Conservation (phyloP, 2,329 filamentous ascomycete genomes). For the Coniochaeta sp. region DNA sequence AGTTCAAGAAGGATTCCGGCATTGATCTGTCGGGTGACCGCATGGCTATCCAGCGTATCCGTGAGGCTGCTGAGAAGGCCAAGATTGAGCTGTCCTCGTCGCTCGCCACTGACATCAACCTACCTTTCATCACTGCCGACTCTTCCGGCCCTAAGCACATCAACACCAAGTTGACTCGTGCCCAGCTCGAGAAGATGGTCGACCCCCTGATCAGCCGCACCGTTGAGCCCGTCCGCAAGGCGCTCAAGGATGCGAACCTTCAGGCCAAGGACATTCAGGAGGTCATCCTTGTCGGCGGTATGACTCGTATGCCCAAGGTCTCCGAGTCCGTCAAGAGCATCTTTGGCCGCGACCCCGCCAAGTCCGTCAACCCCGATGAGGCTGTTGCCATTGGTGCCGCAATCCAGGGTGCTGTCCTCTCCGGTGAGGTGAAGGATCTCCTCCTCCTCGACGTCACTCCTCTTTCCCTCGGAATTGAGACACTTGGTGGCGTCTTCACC, state of each 20-base stretch:
- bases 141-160: constrained; percentile 96
- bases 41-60: constrained; percentile 98
- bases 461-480: constrained; percentile 96
- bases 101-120: constrained; percentile 93
- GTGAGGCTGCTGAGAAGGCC: constrained; percentile 97
- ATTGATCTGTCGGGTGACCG: constrained; percentile 87
- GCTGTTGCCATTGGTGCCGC: constrained; percentile 96
- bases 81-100: constrained; percentile 98
- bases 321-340: constrained; percentile 92
- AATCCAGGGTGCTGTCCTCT: constrained; percentile 92
- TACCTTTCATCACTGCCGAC: constrained; percentile 97
- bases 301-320: constrained; percentile 99
- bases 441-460: constrained; percentile 93
- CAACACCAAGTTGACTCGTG: constrained; percentile 86
- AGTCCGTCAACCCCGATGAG: constrained; percentile 98
- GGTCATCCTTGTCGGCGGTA: constrained; percentile 95
- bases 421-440: constrained; percentile 93
- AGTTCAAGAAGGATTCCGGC: constrained; percentile 94
- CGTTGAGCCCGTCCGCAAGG: constrained; percentile 90
- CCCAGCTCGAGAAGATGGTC: constrained; percentile 89
- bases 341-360: constrained; percentile 92
- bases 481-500: constrained; percentile 94
- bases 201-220: constrained; percentile 82
- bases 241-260: constrained; percentile 89
- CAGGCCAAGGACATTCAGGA: constrained; percentile 93